Conservation (phyloP, 2,329 filamentous ascomycete genomes). For the Fonsecaea pugnacius region DNA sequence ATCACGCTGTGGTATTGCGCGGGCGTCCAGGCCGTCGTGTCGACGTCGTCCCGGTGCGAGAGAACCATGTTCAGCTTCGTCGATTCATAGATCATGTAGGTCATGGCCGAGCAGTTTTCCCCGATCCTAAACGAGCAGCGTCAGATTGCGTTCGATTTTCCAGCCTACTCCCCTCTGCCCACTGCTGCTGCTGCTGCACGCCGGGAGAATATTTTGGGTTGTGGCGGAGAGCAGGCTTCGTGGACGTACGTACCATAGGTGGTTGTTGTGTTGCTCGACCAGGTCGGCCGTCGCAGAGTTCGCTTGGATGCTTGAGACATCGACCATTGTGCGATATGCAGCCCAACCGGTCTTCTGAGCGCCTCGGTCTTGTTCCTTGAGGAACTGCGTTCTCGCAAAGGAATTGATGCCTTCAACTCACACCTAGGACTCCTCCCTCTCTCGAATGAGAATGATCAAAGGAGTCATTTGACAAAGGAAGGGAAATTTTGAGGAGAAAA, state of each 20-base stretch:
- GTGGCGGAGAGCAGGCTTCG: not conserved
- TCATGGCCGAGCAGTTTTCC: constrained; percentile 4
- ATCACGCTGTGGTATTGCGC: not conserved
- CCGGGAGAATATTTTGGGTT: too few species aligned
- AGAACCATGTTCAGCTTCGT: constrained; percentile 8
- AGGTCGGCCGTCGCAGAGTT: not conserved
- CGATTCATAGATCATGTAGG: not conserved
- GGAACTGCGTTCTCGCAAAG: constrained; percentile 2
- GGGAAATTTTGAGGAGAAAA: not conserved
- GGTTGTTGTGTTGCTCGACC: not conserved
- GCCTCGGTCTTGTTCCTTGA: not conserved
- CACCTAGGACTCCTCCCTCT: too few species aligned
- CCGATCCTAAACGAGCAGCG: not conserved
- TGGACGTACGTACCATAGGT: not conserved
- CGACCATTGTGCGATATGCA: constrained; percentile 3
- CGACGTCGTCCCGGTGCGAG: constrained; percentile 6
- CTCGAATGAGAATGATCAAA: not conserved
- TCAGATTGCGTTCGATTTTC: not conserved
- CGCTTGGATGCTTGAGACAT: not conserved
- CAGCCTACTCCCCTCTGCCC: too few species aligned
- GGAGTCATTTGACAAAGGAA: too few species aligned
- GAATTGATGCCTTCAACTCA: not conserved
- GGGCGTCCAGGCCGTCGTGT: not conserved
- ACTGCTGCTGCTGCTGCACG: too few species aligned
- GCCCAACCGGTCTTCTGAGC: constrained; percentile 2